phyloP scores from a whole-genome alignment of 2,329 filamentous ascomycete species.

The Colletotrichum lini region DNA sequence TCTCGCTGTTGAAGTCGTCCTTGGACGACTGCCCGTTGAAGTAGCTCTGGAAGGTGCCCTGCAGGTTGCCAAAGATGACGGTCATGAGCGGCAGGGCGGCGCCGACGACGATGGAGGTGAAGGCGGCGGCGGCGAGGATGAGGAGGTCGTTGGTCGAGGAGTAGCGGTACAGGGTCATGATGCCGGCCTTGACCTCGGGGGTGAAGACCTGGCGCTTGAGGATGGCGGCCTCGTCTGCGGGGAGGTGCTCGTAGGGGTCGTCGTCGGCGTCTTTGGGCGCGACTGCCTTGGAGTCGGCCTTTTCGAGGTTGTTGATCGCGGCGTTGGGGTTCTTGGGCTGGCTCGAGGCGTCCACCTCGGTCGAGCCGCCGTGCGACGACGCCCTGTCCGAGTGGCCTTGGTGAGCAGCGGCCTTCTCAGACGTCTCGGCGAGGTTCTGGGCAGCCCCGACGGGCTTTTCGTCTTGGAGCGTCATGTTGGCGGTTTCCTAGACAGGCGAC shows the following conservation, averaged over 20 bases:
- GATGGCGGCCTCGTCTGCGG: slow-evolving; percentile 75
- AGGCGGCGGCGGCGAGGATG: slow-evolving; percentile 72
- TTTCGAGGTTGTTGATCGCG: slow-evolving; percentile 51
- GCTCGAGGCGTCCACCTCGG: slow-evolving; percentile 38
- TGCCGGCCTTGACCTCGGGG: slow-evolving; percentile 74
- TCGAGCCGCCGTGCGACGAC: slow-evolving; percentile 56
- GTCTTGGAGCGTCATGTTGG: slow-evolving; percentile 31
- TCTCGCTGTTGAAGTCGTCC: slow-evolving; percentile 70
- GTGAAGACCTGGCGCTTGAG: slow-evolving; percentile 78
- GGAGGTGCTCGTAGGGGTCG: slow-evolving; percentile 74
- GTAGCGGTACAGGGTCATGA: slow-evolving; percentile 78
- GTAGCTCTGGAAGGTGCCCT: slow-evolving; percentile 78
- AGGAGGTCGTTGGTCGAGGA: slow-evolving; percentile 75
- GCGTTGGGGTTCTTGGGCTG: slow-evolving; percentile 42
- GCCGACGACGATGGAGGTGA: slow-evolving; percentile 80
- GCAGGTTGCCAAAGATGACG: slow-evolving; percentile 83
- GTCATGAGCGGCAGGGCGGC: slow-evolving; percentile 87
- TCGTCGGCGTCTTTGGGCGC: slow-evolving; percentile 58
- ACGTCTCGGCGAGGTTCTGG: slow-evolving; percentile 46
- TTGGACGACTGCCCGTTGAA: slow-evolving; percentile 64
- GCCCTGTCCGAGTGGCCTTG: slow-evolving; percentile 46
- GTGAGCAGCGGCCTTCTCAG: slow-evolving; percentile 28
- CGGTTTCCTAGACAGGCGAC: slow-evolving; percentile 16
- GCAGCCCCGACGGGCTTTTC: slow-evolving; percentile 24
- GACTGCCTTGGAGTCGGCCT: slow-evolving; percentile 61